A percentile compares a stretch with the other conserved stretches of the same genome.
phyloP scores from a whole-genome alignment of 2,329 filamentous ascomycete genomes.

The Ophiocordyceps camponoti-leonardi region DNA sequence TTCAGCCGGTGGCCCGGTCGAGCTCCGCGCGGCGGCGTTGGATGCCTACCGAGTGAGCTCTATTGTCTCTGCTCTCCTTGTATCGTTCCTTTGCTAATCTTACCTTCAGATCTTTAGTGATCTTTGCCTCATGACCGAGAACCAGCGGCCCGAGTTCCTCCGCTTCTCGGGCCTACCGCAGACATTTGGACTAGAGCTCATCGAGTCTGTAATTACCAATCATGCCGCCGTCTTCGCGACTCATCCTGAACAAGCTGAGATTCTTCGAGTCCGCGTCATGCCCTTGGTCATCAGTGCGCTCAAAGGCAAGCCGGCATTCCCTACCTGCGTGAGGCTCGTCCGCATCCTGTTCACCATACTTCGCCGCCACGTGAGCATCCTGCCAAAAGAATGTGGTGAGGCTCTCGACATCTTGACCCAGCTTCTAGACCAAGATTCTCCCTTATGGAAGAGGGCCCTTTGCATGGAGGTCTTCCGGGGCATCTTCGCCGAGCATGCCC shows the following conservation, averaged over 20 bases:
- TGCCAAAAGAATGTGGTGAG: conserved; percentile 68
- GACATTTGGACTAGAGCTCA: conserved; percentile 75
- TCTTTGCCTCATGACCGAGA: conserved; percentile 73
- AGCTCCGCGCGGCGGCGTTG: conserved; percentile 58
- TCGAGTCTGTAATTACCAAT: conserved; percentile 78
- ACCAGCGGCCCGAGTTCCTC: conserved; percentile 67
- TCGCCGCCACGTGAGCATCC: conserved; percentile 55
- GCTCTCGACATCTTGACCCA: conserved; percentile 69
- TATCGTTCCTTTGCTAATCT: too few species aligned
- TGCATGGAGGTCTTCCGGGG: conserved; percentile 85
- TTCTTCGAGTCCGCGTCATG: conserved; percentile 63
- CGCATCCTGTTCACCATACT: conserved; percentile 72
- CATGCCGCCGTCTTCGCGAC: conserved; percentile 64
- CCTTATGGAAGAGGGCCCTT: conserved; percentile 71
- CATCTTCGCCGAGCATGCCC: conserved; percentile 63
- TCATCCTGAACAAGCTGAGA: conserved; percentile 66
- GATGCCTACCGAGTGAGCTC: conserved; percentile 59
- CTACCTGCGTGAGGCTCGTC: conserved; percentile 64
- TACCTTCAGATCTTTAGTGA: conserved; percentile 62
- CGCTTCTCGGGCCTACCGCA: conserved; percentile 62
- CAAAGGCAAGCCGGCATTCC: conserved; percentile 63
- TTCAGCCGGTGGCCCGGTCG: conserved; percentile 43
- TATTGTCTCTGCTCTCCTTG: not conserved
- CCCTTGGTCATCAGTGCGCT: conserved; percentile 66
- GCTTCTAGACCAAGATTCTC: conserved; percentile 71